These are phyloP conservation scores for Mycena crocata DNA, from an alignment of 768 basidiomycete genomes.

Conservation along the genomic window DNA sequence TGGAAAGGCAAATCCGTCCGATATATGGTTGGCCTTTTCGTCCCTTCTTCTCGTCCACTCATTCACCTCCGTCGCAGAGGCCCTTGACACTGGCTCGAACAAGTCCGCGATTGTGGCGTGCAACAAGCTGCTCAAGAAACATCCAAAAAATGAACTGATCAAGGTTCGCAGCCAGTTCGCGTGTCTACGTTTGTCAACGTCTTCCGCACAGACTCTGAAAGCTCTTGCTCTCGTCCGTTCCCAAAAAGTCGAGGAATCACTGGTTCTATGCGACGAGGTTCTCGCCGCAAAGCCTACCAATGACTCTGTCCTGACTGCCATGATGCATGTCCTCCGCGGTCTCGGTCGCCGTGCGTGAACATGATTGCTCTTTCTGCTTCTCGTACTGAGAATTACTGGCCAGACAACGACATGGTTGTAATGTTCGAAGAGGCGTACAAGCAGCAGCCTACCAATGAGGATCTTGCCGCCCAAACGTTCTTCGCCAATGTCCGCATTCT, in stretches of 20 bases:
- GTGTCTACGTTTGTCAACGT: slow-evolving; percentile 22
- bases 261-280: slow-evolving; percentile 83
- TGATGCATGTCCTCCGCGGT: slow-evolving; percentile 86
- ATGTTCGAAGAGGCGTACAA: slow-evolving; percentile 93
- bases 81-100: slow-evolving; percentile 87
- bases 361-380: background rate
- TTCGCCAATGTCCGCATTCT: slow-evolving; percentile 84
- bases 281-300: slow-evolving; percentile 78
- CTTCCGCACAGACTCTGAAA: slow-evolving; percentile 73
- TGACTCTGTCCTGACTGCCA: slow-evolving; percentile 78
- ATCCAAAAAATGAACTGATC: slow-evolving; percentile 77
- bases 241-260: slow-evolving; percentile 88
- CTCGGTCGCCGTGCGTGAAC: slow-evolving; percentile 71
- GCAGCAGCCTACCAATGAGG: slow-evolving; percentile 83
- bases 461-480: slow-evolving; percentile 86
- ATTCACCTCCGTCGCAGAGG: slow-evolving; percentile 61
- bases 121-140: slow-evolving; percentile 90
- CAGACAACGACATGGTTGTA: slow-evolving; percentile 80
- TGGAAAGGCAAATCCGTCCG: slow-evolving; percentile 87
- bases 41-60: slow-evolving; percentile 7
- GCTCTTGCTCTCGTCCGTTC: slow-evolving; percentile 85
- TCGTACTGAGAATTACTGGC: slow-evolving; percentile 15
- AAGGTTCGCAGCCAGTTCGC: slow-evolving; percentile 58
- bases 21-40: slow-evolving; percentile 77
- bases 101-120: slow-evolving; percentile 88